A percentile compares a stretch with the other conserved stretches of the same genome.
These are phyloP conservation scores for Talaromyces amestolkiae DNA, from an alignment of 2,329 filamentous ascomycete genomes.

Conservation along the genomic window DNA sequence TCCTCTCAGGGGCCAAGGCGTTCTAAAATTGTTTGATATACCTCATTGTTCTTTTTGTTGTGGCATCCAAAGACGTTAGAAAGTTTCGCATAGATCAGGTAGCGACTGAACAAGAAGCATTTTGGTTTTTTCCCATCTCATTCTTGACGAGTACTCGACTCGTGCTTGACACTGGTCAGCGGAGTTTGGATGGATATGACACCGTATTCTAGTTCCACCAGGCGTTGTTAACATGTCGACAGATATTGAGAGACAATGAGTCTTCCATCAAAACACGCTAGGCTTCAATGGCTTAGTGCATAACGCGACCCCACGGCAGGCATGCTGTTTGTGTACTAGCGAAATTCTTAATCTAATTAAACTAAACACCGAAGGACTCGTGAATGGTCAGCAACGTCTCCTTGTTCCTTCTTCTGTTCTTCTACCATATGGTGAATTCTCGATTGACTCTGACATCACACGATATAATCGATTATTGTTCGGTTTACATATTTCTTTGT, in stretches of 20 bases:
- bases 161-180: background rate
- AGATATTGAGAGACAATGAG: no score
- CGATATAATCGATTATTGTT: background rate
- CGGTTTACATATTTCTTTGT: background rate
- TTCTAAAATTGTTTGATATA: background rate
- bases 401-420: background rate
- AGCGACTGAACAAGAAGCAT: background rate
- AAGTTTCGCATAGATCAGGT: background rate
- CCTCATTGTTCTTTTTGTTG: background rate
- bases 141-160: background rate
- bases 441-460: background rate
- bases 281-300: background rate
- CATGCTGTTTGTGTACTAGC: slow-evolving; percentile 7
- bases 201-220: background rate
- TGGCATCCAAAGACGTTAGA: background rate
- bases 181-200: background rate
- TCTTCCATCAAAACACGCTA: background rate
- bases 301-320: background rate
- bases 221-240: background rate
- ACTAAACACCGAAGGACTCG: background rate
- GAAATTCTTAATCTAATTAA: slow-evolving; percentile 9
- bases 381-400: background rate
- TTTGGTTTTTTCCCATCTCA: background rate
- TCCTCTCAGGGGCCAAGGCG: background rate
- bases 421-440: background rate